phyloP scores from a whole-genome alignment of 139 green algal genomes.

The Nannochloris sp. region DNA sequence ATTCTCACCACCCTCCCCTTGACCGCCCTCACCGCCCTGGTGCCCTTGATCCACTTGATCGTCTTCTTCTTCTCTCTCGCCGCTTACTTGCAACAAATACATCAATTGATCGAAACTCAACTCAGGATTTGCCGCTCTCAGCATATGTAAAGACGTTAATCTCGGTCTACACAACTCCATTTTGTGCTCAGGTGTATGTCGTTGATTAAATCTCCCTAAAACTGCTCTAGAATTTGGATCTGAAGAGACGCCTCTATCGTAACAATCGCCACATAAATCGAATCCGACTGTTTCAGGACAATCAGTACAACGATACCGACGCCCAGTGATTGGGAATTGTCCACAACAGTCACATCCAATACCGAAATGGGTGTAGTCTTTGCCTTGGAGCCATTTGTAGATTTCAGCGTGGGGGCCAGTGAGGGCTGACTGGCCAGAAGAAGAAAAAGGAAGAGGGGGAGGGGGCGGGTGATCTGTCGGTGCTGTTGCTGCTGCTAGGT shows the following conservation, averaged over 20 bases:
- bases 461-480: not conserved
- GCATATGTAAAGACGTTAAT: slow-evolving; percentile 29
- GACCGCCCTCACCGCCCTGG: not conserved
- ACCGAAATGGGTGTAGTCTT: slow-evolving; percentile 19
- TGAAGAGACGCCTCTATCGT: slow-evolving; percentile 5
- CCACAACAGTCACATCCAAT: slow-evolving; percentile 33
- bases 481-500: not conserved
- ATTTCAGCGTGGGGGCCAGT: not conserved
- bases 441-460: no score
- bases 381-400: not conserved
- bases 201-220: slow-evolving; percentile 38
- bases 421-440: not conserved
- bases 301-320: slow-evolving; percentile 25
- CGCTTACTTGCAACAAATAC: slow-evolving; percentile 26
- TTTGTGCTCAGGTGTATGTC: slow-evolving; percentile 27
- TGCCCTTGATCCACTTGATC: not conserved
- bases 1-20: not conserved
- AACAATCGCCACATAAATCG: slow-evolving; percentile 38
- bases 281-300: slow-evolving; percentile 34
- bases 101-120: slow-evolving; percentile 34
- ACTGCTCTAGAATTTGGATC: no score
- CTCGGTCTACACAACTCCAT: slow-evolving; percentile 20
- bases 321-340: slow-evolving; percentile 35
- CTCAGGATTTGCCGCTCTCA: slow-evolving; percentile 40
- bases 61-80: not conserved